Evolutionary conservation across 2,329 filamentous ascomycete genomes (phyloP).

Genomic region (Penicillium sp.): DNA sequence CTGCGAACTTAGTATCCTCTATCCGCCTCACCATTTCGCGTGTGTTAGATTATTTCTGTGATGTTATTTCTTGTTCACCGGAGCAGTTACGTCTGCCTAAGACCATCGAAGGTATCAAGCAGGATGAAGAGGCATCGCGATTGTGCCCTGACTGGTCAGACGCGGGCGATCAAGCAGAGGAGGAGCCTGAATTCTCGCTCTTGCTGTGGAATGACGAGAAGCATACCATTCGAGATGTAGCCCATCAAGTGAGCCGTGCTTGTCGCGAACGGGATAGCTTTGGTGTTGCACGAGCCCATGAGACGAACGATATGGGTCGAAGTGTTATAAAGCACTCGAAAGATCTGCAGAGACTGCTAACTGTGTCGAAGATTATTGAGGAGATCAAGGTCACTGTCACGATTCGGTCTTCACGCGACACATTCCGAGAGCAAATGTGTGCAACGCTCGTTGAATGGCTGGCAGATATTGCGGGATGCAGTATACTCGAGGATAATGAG

Average conservation of each 20-base stretch:
- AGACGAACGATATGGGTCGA: slow-evolving; percentile 84
- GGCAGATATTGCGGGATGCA: slow-evolving; percentile 85
- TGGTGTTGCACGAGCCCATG: slow-evolving; percentile 73
- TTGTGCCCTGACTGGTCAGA: slow-evolving; percentile 74
- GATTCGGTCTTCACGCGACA: slow-evolving; percentile 88
- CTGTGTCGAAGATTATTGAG: slow-evolving; percentile 82
- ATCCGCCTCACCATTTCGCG: slow-evolving; percentile 84
- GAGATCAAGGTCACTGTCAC: slow-evolving; percentile 96
- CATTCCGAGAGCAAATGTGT: slow-evolving; percentile 97
- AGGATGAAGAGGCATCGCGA: slow-evolving; percentile 78
- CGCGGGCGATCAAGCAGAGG: slow-evolving; percentile 59
- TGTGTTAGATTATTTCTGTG: slow-evolving; percentile 90
- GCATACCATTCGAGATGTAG: slow-evolving; percentile 88
- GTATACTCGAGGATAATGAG: slow-evolving; percentile 74
- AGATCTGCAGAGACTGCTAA: slow-evolving; percentile 70
- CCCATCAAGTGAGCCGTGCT: slow-evolving; percentile 84
- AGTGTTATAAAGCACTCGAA: slow-evolving; percentile 76
- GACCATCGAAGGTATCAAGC: slow-evolving; percentile 73
- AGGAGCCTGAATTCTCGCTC: slow-evolving; percentile 74
- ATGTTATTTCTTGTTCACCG: slow-evolving; percentile 95
- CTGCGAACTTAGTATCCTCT: slow-evolving; percentile 71
- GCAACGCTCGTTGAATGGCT: slow-evolving; percentile 98
- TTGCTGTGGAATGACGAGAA: slow-evolving; percentile 99
- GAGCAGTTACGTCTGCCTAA: slow-evolving; percentile 89
- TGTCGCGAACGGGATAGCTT: slow-evolving; percentile 71